Conservation (phyloP, 192 early-diverging fungal genomes). For the Paraglomus brasilianum region DNA sequence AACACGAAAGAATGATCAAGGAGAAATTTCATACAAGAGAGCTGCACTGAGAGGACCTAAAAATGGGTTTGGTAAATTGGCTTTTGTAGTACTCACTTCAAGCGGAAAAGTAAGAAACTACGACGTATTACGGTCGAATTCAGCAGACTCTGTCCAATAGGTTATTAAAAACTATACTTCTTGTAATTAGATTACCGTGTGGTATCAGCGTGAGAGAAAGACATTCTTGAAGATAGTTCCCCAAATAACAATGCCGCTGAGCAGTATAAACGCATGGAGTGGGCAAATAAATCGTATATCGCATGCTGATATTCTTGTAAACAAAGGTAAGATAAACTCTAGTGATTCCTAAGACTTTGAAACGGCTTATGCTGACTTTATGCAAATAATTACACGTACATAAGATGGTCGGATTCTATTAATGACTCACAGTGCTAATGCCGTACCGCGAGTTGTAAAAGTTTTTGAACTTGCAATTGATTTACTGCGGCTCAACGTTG, state of each 20-base stretch:
- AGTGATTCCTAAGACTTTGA: not conserved
- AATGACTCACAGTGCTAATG: constrained; percentile 12
- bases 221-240: not conserved
- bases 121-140: not conserved
- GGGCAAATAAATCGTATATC: not conserved
- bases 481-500: constrained; percentile 1
- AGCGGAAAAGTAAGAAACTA: constrained; percentile 16
- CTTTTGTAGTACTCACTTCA: constrained; percentile 19
- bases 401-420: constrained; percentile 26
- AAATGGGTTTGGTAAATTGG: constrained; percentile 22
- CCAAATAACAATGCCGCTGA: not conserved
- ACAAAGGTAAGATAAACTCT: constrained; percentile 6
- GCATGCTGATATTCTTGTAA: constrained; percentile 16
- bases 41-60: constrained; percentile 24
- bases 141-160: not conserved
- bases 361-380: not conserved
- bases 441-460: constrained; percentile 4
- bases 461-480: constrained; percentile 22
- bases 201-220: not conserved
- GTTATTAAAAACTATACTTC: not conserved
- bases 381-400: not conserved
- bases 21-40: not conserved
- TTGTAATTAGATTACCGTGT: not conserved
- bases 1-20: not conserved
- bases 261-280: constrained; percentile 2